A percentile compares a stretch with the other conserved stretches of the same genome.
phyloP scores from a whole-genome alignment of 2,329 filamentous ascomycete species.

The Stagonosporopsis tanaceti region DNA sequence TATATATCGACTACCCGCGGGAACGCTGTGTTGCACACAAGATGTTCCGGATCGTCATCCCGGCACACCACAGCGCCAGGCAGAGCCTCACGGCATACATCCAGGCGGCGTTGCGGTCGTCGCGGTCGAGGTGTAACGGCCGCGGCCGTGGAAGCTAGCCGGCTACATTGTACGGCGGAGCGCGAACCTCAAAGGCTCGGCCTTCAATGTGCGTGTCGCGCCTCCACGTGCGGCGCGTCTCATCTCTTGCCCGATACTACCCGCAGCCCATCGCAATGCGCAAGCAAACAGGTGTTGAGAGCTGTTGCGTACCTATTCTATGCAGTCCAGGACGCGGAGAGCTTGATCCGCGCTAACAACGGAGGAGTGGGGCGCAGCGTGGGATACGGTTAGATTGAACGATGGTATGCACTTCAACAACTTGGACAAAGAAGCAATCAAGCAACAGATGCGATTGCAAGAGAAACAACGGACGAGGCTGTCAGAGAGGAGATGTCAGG shows the following conservation, averaged over 20 bases:
- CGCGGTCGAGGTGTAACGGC: slow-evolving; percentile 26
- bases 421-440: slow-evolving; percentile 4
- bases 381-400: slow-evolving; percentile 16
- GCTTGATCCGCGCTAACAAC: slow-evolving; percentile 16
- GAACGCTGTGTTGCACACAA: neutral
- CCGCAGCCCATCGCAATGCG: slow-evolving; percentile 16
- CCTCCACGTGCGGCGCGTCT: slow-evolving; percentile 18
- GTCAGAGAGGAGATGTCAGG: slow-evolving; percentile 21
- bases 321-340: slow-evolving; percentile 8
- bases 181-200: slow-evolving; percentile 5
- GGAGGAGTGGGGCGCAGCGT: slow-evolving; percentile 16
- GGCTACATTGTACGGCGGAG: slow-evolving; percentile 31
- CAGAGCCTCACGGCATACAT: slow-evolving; percentile 26
- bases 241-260: slow-evolving; percentile 27
- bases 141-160: slow-evolving; percentile 41
- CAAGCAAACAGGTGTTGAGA: slow-evolving; percentile 15
- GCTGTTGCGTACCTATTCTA: slow-evolving; percentile 23
- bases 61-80: slow-evolving; percentile 5
- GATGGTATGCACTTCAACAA: slow-evolving; percentile 7
- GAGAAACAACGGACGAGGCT: slow-evolving; percentile 21
- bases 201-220: slow-evolving; percentile 4
- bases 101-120: slow-evolving; percentile 13
- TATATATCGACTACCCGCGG: slow-evolving; percentile 13
- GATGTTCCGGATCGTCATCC: slow-evolving; percentile 15
- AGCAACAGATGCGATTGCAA: neutral